Base-by-base conservation (phyloP, 306 rosid genomes). In the Cucumis cinereus region DNA sequence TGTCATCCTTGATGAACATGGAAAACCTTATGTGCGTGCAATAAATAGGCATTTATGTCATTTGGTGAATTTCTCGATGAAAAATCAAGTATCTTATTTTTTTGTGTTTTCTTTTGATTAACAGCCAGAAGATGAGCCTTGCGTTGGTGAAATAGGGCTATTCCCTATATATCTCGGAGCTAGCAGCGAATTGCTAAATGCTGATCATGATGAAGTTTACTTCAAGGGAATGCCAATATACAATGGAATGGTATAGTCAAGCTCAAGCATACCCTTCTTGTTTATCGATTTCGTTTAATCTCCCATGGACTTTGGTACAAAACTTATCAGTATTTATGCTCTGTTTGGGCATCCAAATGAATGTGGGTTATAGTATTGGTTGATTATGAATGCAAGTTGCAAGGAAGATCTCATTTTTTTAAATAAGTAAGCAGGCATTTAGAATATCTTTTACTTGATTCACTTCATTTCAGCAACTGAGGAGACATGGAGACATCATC, bases 401-500 rank as follows among this genome's bases (percentile, higher is more conserved):
- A 67, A 67, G 33, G 28, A n/a, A 67, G 52, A 41, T 67, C 73
- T 67, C 8, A 40, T 20, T 41, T 69, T 30, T 10, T 45, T 0
- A 68, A 40, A 67, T 6, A 67, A 68, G 74, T 7, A 41, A 24
- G 68, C 47, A 36, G 33, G 56, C 28, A 20, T 49, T 50, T 2
- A 36, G 3, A 49, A 23, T 63, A 76, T 49, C 19, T 57, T 72
- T 66, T 52, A 49, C 77, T 22, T 79, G 77, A 72, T 77, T 74
- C 76, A 41, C 75, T 43, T 71, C 76, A 63, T 45, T 54, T 43
- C 91, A 90, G 96, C 80, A 80, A 49, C 90, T 94, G 61, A 85
- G 98, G 82, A 87, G 96, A 86, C 96, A 90, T 49, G 97, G 98
- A 83, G 98, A 93, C 80, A 84, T 91, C 73, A 19, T 93, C 77